These are phyloP conservation scores for Phaeoacremonium minimum DNA, from an alignment of 2,329 filamentous ascomycete genomes.

Conservation along the genomic window DNA sequence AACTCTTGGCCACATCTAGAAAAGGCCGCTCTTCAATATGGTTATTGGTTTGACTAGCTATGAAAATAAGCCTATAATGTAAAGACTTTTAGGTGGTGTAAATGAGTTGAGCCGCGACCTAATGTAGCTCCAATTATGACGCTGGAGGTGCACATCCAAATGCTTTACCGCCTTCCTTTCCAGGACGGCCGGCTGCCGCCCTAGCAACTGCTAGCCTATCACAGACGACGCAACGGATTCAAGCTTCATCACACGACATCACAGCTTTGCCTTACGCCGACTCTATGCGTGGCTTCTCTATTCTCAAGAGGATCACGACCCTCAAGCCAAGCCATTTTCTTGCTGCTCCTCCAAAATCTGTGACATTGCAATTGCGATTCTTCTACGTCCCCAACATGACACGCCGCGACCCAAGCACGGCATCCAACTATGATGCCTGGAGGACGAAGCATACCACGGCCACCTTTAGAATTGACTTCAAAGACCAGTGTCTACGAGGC, in stretches of 20 bases:
- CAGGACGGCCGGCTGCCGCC: too few relatives aligned
- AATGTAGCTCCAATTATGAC: too few relatives aligned
- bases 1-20: too few relatives aligned
- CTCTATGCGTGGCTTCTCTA: slow-evolving; percentile 4
- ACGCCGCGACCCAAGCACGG: slow-evolving; percentile 77
- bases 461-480: slow-evolving; percentile 80
- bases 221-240: neutral
- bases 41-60: too few relatives aligned
- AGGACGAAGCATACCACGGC: slow-evolving; percentile 78
- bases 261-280: neutral
- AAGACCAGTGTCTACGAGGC: slow-evolving; percentile 70
- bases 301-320: slow-evolving; percentile 7
- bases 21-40: too few relatives aligned
- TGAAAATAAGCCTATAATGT: too few relatives aligned
- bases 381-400: slow-evolving; percentile 23
- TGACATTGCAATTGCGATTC: slow-evolving; percentile 9
- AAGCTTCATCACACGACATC: neutral
- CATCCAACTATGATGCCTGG: slow-evolving; percentile 90
- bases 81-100: too few relatives aligned
- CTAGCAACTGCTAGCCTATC: too few relatives aligned
- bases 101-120: too few relatives aligned
- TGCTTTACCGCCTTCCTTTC: neutral
- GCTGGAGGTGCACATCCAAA: too few relatives aligned
- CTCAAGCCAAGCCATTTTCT: slow-evolving; percentile 3
- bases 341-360: slow-evolving; percentile 1